These are phyloP conservation scores for Alternaria sp. DNA, from an alignment of 2,329 filamentous ascomycete genomes.

Conservation along the genomic window DNA sequence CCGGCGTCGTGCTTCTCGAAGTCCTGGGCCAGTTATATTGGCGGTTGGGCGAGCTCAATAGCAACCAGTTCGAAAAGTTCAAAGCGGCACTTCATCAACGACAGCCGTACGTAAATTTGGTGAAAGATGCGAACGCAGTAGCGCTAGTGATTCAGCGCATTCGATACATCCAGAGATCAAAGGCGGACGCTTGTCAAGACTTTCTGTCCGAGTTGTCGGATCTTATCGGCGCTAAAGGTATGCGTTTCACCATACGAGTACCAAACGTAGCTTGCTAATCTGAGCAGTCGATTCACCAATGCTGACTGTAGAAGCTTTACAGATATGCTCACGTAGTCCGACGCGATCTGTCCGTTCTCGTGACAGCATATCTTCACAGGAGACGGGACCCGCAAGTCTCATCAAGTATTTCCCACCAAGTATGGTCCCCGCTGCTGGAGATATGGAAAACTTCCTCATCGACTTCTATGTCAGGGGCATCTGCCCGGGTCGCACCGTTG, in stretches of 20 bases:
- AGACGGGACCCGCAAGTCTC: slow-evolving; percentile 30
- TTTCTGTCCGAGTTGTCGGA: slow-evolving; percentile 44
- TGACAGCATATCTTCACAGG: slow-evolving; percentile 34
- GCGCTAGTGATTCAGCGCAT: slow-evolving; percentile 42
- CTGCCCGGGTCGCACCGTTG: slow-evolving; percentile 38
- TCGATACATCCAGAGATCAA: slow-evolving; percentile 39
- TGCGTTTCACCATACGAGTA: not conserved
- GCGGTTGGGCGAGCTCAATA: slow-evolving; percentile 45
- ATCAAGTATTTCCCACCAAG: slow-evolving; percentile 38
- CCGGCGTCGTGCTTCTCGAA: slow-evolving; percentile 40
- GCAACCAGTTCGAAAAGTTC: slow-evolving; percentile 46
- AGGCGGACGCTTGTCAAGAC: slow-evolving; percentile 43
- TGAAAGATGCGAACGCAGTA: slow-evolving; percentile 32
- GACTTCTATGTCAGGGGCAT: slow-evolving; percentile 42
- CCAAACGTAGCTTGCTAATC: slow-evolving; percentile 12
- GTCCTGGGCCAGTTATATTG: slow-evolving; percentile 46
- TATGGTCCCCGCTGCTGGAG: slow-evolving; percentile 19
- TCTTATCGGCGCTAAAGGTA: slow-evolving; percentile 37
- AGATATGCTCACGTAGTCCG: slow-evolving; percentile 34
- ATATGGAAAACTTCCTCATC: slow-evolving; percentile 37
- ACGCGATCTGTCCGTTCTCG: slow-evolving; percentile 31
- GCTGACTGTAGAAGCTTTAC: slow-evolving; percentile 31
- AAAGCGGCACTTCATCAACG: slow-evolving; percentile 36
- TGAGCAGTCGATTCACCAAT: slow-evolving; percentile 33
- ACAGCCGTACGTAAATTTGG: slow-evolving; percentile 34